phyloP scores from a whole-genome alignment of 768 basidiomycete genomes.

The Panaeolus papilionaceus region DNA sequence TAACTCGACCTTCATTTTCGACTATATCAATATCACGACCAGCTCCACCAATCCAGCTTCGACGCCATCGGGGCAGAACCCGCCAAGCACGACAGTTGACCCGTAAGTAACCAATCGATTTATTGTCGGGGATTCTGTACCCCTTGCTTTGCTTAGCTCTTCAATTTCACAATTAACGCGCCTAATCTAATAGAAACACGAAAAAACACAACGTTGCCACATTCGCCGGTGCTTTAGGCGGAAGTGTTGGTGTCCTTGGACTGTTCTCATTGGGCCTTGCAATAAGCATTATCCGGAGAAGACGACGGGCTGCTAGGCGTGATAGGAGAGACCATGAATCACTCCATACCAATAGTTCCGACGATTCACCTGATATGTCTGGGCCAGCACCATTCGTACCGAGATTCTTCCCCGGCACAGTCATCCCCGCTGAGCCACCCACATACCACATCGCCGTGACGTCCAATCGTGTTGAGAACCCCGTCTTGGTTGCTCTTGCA shows the following conservation, averaged over 20 bases:
- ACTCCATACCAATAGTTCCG: conserved; percentile 37
- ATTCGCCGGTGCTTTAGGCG: conserved; percentile 61
- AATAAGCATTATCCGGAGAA: conserved; percentile 55
- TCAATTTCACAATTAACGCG: conserved; percentile 12
- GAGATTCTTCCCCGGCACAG: conserved; percentile 62
- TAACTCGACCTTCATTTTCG: conserved; percentile 54
- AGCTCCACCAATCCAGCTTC: conserved; percentile 22
- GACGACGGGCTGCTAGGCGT: conserved; percentile 45
- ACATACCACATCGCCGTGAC: conserved; percentile 28
- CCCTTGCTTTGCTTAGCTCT: conserved; percentile 7
- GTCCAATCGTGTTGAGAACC: conserved; percentile 30
- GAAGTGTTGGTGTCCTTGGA: conserved; percentile 55
- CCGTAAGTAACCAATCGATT: conserved; percentile 43
- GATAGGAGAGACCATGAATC: conserved; percentile 43
- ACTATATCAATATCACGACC: conserved; percentile 39
- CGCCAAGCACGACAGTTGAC: conserved; percentile 32
- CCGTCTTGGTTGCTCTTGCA: conserved; percentile 27
- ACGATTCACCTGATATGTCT: conserved; percentile 46
- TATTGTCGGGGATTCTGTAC: conserved; percentile 34
- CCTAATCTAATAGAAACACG: conserved; percentile 24
- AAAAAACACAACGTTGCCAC: conserved; percentile 47
- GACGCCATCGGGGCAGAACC: conserved; percentile 28
- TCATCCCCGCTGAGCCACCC: conserved; percentile 42
- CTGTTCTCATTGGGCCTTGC: conserved; percentile 54
- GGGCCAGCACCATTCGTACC: conserved; percentile 59